Evolutionary conservation across 495 filamentous ascomycete genomes (phyloP).

Genomic region (Penicillium verhagenii): DNA sequence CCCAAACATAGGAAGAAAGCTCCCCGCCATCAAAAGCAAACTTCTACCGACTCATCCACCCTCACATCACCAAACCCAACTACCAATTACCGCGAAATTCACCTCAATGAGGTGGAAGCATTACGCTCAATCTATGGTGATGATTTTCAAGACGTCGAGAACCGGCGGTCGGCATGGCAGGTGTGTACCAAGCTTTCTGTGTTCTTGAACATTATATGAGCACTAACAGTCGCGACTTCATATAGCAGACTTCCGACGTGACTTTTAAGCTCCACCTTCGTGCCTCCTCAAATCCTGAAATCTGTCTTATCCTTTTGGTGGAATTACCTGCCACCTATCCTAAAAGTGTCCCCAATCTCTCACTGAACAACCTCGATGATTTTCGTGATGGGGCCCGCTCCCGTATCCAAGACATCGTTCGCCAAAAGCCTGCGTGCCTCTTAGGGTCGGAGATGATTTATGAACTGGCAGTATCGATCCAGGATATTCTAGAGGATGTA

Average conservation of each 20-base stretch:
- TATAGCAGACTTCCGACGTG: conserved; percentile 69
- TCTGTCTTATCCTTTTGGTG: conserved; percentile 62
- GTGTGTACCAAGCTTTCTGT: conserved; percentile 41
- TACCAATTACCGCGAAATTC: conserved; percentile 78
- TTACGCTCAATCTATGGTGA: conserved; percentile 89
- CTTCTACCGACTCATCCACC: conserved; percentile 27
- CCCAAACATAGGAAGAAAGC: conserved; percentile 48
- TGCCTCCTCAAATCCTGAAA: conserved; percentile 65
- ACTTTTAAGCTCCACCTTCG: conserved; percentile 77
- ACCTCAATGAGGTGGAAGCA: conserved; percentile 84
- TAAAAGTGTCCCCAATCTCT: conserved; percentile 75
- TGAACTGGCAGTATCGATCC: conserved; percentile 76
- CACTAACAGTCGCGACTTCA: conserved; percentile 10
- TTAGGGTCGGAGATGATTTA: conserved; percentile 87
- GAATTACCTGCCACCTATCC: conserved; percentile 90
- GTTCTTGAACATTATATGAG: background rate
- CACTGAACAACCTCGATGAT: conserved; percentile 59
- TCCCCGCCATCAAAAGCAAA: conserved; percentile 34
- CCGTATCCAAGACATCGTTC: conserved; percentile 68
- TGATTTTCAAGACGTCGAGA: conserved; percentile 74
- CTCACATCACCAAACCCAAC: conserved; percentile 30
- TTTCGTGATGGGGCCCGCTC: conserved; percentile 63
- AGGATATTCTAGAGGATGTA: conserved; percentile 86
- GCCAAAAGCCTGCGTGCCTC: conserved; percentile 66
- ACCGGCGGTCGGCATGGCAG: conserved; percentile 81